phyloP scores from a whole-genome alignment of 768 basidiomycete genomes.

The Cubamyces sp. region DNA sequence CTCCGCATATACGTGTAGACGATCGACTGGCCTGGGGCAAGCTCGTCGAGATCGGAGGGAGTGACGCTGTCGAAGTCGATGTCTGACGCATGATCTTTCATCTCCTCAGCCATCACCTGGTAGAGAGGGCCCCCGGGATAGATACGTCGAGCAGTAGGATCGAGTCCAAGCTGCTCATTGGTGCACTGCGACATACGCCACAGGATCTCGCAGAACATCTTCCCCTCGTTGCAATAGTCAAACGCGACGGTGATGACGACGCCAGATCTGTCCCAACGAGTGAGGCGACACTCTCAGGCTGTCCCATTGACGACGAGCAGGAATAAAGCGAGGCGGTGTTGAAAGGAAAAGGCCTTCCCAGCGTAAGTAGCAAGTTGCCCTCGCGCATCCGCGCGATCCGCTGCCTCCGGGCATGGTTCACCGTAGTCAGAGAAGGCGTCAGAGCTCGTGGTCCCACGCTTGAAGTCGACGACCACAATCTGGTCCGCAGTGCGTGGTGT shows the following conservation, averaged over 20 bases:
- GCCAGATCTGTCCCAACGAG: slow-evolving; percentile 17
- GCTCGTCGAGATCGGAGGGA: not conserved
- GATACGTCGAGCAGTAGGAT: not conserved
- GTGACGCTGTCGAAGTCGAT: not conserved
- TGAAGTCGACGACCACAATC: too few relatives aligned
- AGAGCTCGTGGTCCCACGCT: too few relatives aligned
- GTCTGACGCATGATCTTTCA: not conserved
- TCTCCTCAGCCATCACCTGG: not conserved
- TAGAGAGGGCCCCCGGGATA: not conserved
- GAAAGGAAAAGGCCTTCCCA: not conserved
- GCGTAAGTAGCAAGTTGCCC: not conserved
- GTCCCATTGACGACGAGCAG: slow-evolving; percentile 3
- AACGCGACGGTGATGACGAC: slow-evolving; percentile 1
- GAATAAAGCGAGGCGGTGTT: slow-evolving; percentile 8
- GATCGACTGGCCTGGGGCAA: not conserved
- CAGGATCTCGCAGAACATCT: not conserved
- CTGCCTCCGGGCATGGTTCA: too few relatives aligned
- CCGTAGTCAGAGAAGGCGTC: too few relatives aligned
- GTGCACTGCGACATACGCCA: not conserved
- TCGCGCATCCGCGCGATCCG: too few relatives aligned
- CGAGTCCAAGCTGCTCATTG: not conserved
- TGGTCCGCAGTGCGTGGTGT: too few relatives aligned
- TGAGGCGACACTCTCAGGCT: not conserved
- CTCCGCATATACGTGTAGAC: slow-evolving; percentile 3
- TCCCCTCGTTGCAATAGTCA: not conserved